Conservation (phyloP, 1,284 basidiomycete genomes). For the Mycena sp. region DNA sequence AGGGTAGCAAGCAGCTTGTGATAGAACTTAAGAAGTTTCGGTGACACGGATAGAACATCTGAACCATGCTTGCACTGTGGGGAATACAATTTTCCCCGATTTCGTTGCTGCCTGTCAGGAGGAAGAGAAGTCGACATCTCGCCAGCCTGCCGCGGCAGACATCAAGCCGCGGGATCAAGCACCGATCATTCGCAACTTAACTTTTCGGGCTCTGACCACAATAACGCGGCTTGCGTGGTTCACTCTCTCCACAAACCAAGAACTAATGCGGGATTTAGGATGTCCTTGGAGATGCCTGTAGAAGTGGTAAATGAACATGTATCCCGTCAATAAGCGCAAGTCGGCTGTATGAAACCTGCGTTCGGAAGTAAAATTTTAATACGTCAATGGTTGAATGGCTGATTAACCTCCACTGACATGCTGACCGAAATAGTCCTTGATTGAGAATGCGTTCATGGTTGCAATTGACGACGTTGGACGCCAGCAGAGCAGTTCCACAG, state of each 20-base stretch:
- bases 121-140: conserved; percentile 6
- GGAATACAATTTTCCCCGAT: neutral
- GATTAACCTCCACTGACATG: neutral
- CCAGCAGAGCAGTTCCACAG: neutral
- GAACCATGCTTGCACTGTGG: neutral
- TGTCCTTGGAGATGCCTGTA: neutral
- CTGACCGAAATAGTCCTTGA: neutral
- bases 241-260: neutral
- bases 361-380: neutral
- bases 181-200: conserved; percentile 8
- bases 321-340: neutral
- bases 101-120: conserved; percentile 25
- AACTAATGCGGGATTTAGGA: neutral
- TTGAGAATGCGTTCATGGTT: neutral
- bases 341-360: neutral
- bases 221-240: too few relatives aligned
- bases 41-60: conserved; percentile 1
- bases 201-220: neutral
- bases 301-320: neutral
- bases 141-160: neutral
- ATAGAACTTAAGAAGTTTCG: neutral
- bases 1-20: neutral
- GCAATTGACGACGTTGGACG: neutral
- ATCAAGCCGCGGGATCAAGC: neutral
- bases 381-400: neutral